Conservation (phyloP, 805 yeast genomes). For the Zygosaccharomyces siamensis region DNA sequence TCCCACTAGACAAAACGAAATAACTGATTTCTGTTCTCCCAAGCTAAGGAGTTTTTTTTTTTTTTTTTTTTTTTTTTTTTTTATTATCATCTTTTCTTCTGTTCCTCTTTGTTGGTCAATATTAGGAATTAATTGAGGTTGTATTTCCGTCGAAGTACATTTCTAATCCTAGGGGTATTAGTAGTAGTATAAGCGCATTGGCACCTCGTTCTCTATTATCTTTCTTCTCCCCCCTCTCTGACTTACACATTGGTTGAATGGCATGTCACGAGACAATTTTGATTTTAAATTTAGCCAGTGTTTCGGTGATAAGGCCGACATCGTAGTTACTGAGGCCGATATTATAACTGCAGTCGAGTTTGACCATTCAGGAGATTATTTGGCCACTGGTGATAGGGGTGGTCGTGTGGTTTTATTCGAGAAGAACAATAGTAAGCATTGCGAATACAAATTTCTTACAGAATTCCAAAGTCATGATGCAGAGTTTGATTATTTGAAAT, state of each 20-base stretch:
- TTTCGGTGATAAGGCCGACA: constrained; percentile 97
- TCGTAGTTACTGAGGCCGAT: constrained; percentile 95
- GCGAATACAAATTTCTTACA: constrained; percentile 93
- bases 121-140: background rate
- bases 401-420: constrained; percentile 96
- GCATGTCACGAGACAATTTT: constrained; percentile 36
- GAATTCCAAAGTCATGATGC: constrained; percentile 99
- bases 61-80: background rate
- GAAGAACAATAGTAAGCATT: constrained; percentile 68
- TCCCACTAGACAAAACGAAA: background rate
- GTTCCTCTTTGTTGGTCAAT: background rate
- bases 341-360: constrained; percentile 96
- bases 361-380: constrained; percentile 87
- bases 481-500: constrained; percentile 93
- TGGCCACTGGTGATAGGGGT: constrained; percentile 98
- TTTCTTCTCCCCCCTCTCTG: background rate
- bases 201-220: too few species aligned
- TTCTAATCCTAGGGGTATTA: background rate
- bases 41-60: background rate
- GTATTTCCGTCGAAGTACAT: background rate
- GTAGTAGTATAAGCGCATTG: too few species aligned
- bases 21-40: background rate
- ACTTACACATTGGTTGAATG: constrained; percentile 18
- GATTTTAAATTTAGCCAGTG: constrained; percentile 83
- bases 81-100: background rate